Evolutionary conservation across 2,329 filamentous ascomycete genomes (phyloP).

Genomic region (Dactylonectria macrodidyma): DNA sequence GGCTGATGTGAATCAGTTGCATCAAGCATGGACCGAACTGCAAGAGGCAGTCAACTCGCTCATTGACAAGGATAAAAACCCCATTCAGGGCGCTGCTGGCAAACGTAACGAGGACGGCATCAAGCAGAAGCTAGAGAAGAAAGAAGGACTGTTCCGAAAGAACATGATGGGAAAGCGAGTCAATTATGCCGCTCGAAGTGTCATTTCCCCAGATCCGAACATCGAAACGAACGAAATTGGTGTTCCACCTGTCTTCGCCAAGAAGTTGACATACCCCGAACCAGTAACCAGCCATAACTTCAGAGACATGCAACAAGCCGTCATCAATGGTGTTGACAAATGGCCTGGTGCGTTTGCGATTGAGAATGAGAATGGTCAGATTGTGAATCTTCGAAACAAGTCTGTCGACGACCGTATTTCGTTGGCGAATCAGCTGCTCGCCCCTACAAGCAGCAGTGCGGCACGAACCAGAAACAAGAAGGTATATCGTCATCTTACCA

Average conservation of each 20-base stretch:
- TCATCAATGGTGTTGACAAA: constrained; percentile 93
- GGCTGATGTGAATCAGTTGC: constrained; percentile 77
- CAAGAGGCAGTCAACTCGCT: constrained; percentile 95
- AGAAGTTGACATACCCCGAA: constrained; percentile 95
- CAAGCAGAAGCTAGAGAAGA: constrained; percentile 98
- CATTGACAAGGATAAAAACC: constrained; percentile 90
- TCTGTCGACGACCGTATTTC: constrained; percentile 89
- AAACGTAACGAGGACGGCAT: constrained; percentile 91
- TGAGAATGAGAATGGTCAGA: constrained; percentile 94
- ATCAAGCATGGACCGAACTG: constrained; percentile 85
- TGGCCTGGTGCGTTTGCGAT: constrained; percentile 97
- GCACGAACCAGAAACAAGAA: constrained; percentile 92
- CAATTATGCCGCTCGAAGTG: constrained; percentile 96
- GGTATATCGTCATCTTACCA: constrained; percentile 94
- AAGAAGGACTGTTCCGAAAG: constrained; percentile 97
- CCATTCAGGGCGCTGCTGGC: constrained; percentile 82
- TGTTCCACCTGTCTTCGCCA: constrained; percentile 97
- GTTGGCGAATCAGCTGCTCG: constrained; percentile 92
- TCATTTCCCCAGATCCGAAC: constrained; percentile 98
- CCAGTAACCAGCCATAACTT: constrained; percentile 98
- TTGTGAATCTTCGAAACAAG: constrained; percentile 90
- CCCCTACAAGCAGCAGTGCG: constrained; percentile 81
- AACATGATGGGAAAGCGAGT: constrained; percentile 99
- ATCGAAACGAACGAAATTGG: constrained; percentile 99
- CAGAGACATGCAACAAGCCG: constrained; percentile 93